Base-by-base conservation (phyloP, 768 basidiomycete genomes). In the Tricholoma hemisulphureum region DNA sequence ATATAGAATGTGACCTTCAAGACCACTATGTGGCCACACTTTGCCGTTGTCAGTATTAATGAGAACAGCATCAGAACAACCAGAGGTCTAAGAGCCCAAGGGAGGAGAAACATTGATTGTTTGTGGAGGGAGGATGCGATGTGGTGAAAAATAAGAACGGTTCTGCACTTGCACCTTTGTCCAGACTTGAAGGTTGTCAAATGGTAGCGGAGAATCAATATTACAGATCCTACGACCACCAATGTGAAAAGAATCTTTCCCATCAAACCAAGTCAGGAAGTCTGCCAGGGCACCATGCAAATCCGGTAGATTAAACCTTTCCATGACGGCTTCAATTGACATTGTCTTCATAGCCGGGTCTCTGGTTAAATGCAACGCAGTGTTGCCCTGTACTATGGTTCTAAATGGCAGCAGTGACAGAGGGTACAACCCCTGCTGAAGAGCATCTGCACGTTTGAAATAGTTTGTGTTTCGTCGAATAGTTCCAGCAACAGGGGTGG, bases 151-250 rank as follows among this genome's bases (percentile, higher is more conserved):
- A 51, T 32, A 18, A 31, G 29, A 31, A 31, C 34, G 6, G 34
- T 51, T 51, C 29, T 51, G 50, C 29, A 51, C 50, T 23, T 51
- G 28, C 21, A 51, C 50, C 50, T 51, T 51, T 31, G 50, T 32
- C 50, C 50, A 51, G 29, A 51, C 50, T 51, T 51, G 29, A 51
- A 51, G 50, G 5, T 46, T 46, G 43, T 46, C 43, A 1, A 46
- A 24, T 26, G 23, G 43, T 46, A 46, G 14, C 13, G 43, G 43
- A 46, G 43, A 46, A 46, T 45, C 43, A 13, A 45, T 45, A 23
- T 45, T 24, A 45, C 43, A 3, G 23, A 45, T 45, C 43, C 43
- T 45, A 45, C 43, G 21, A 24, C 21, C 43, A 45, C 43, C 43
- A 24, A 45, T 24, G 21, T 45, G 43, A 45, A 45, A 45, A 45